Percentiles rank a stretch among this genome's conserved stretches.
phyloP scores from a whole-genome alignment of 345 rosid genomes.

The Syzygium oleosum region DNA sequence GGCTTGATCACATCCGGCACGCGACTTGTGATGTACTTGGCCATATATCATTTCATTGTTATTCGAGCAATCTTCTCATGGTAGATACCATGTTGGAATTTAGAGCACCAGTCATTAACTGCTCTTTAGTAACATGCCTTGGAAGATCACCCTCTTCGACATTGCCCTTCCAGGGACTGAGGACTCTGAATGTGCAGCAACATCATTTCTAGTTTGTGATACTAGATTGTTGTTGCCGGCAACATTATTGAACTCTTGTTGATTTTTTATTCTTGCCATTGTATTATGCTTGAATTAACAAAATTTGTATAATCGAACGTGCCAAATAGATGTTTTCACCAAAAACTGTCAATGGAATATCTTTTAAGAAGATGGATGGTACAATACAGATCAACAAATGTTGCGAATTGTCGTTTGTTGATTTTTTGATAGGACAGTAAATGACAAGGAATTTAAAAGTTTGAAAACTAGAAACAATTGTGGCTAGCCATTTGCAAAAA shows the following conservation, averaged over 20 bases:
- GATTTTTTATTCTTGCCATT: not conserved
- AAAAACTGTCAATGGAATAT: not conserved
- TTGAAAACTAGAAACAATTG: accelerated
- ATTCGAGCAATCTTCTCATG: not conserved
- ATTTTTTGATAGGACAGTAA: not conserved
- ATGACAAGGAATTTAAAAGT: not conserved
- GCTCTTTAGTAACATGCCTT: not conserved
- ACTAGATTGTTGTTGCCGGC: not conserved
- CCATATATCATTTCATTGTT: not conserved
- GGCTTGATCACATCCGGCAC: not conserved
- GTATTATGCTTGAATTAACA: too few species aligned
- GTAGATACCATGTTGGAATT: not conserved
- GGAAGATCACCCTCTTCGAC: too few species aligned
- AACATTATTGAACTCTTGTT: not conserved
- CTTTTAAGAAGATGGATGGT: not conserved
- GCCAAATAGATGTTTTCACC: too few species aligned
- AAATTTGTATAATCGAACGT: too few species aligned
- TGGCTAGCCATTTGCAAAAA: not conserved
- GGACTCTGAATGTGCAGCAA: not conserved
- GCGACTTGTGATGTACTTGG: not conserved
- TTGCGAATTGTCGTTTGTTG: not conserved
- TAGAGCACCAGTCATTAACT: not conserved
- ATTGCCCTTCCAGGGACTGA: not conserved
- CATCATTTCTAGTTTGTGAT: not conserved
- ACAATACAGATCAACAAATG: not conserved